Evolutionary conservation across 345 rosid species (phyloP).

Genomic region (Eutrema yunnanense): DNA sequence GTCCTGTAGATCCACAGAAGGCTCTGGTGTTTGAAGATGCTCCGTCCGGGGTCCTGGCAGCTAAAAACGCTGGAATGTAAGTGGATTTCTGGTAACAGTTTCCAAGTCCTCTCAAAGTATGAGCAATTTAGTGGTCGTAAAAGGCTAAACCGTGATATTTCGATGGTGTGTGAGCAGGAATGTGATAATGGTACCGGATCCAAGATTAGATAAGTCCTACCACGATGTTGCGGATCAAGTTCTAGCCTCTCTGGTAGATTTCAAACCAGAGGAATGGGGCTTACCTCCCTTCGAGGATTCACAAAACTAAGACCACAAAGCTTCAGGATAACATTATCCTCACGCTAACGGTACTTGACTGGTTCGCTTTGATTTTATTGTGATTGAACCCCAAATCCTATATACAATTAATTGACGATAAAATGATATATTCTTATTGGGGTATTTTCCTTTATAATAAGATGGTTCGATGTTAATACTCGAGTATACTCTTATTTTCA

Average conservation of each 20-base stretch:
- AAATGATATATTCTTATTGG: background rate
- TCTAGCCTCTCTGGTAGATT: constrained; percentile 56
- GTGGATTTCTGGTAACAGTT: constrained; percentile 28
- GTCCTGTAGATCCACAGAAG: constrained; percentile 47
- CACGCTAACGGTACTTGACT: constrained; percentile 5
- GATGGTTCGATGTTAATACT: background rate
- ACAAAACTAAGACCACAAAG: background rate
- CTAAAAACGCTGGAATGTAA: constrained; percentile 91
- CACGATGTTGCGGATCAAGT: constrained; percentile 68
- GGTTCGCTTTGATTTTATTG: constrained; percentile 9
- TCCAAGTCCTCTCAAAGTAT: background rate
- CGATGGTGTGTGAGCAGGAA: constrained; percentile 41
- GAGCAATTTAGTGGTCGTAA: background rate
- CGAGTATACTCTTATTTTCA: background rate
- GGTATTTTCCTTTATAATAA: background rate
- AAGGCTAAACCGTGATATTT: background rate
- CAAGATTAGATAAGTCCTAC: constrained; percentile 65
- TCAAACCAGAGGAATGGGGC: constrained; percentile 65
- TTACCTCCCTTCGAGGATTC: constrained; percentile 55
- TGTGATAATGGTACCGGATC: constrained; percentile 87
- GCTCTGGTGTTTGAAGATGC: constrained; percentile 92
- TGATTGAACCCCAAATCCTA: background rate
- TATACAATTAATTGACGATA: background rate
- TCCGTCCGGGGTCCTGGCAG: constrained; percentile 86
- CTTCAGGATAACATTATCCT: constrained; percentile 25